Conservation (phyloP, 2,329 filamentous ascomycete genomes). For the Colletotrichum truncatum region DNA sequence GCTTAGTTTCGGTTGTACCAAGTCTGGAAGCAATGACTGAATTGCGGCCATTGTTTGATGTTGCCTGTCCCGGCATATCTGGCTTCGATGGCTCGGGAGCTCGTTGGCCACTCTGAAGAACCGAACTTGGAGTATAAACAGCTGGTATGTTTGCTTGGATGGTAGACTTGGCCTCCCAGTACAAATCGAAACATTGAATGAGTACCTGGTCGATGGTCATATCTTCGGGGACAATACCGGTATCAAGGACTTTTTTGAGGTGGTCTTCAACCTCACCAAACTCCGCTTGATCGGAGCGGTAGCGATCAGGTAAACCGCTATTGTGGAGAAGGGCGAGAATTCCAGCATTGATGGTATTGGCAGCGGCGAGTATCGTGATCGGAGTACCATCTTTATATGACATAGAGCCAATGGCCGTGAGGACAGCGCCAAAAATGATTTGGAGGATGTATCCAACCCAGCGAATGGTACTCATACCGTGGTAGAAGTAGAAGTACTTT, state of each 20-base stretch:
- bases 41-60: not conserved
- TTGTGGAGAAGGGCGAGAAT: conserved; percentile 62
- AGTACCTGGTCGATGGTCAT: conserved; percentile 56
- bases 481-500: conserved; percentile 55
- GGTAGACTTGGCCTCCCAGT: conserved; percentile 54
- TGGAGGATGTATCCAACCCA: conserved; percentile 59
- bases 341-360: conserved; percentile 60
- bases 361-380: conserved; percentile 57
- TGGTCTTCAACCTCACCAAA: conserved; percentile 60
- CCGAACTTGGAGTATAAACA: conserved; percentile 42
- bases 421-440: conserved; percentile 55
- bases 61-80: not conserved
- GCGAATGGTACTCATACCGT: conserved; percentile 50
- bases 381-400: conserved; percentile 45
- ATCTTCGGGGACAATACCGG: conserved; percentile 52
- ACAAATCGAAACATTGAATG: conserved; percentile 56
- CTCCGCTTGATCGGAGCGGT: conserved; percentile 58
- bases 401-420: conserved; percentile 60
- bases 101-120: conserved; percentile 10
- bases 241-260: conserved; percentile 59
- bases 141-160: conserved; percentile 58
- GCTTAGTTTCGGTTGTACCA: not conserved
- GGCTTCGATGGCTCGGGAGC: conserved; percentile 7
- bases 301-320: conserved; percentile 61
- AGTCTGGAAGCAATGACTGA: conserved; percentile 20